Base-by-base conservation (phyloP, 192 early-diverging fungal genomes). In the Podila minutissima region DNA sequence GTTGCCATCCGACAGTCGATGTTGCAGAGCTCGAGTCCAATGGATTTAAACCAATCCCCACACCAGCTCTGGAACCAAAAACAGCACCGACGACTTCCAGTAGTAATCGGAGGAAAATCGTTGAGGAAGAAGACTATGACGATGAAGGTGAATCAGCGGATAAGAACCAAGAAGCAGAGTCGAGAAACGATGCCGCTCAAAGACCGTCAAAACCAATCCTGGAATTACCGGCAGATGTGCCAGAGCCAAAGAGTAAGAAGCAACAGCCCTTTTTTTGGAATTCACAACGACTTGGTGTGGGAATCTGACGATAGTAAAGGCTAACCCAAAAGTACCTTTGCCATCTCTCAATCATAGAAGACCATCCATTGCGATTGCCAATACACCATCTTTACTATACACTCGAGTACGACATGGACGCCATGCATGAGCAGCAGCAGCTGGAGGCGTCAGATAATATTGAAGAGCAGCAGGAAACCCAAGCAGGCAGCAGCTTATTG, bases 321-420 rank as follows among this genome's bases (percentile, higher is more conserved):
- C 57, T 29, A n/a, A 68, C 24, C 3, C 20, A 22, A 20, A 28
- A 29, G 26, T 22, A 11, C 19, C 29, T 57, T 37, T 28, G 28
- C 53, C 20, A 5, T 32, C 20, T 8, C 59, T 59, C 31, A 81
- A 59, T 53, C 74, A n/a, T 31, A 48, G 58, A 75, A 50, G 72
- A 62, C n/a, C 35, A 51, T 9, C 71, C 75, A 6, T 62, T 83
- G 51, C 49, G 66, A 26, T 51, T 91, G 12, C 85, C 86, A 41
- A 74, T 92, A 26, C 88, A 88, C 48, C 91, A 94, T 72, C 67
- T 91, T 46, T 94, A 89, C 71, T 89, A 92, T 59, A 90, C 87
- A 15, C 67, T 92, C 26, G 93, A 94, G 67, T 87, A 88, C 67
- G 93, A 94, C 71, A 82, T 79, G 59, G 83, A 85, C 13, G 86